Evolutionary conservation across 306 rosid species (phyloP).

Genomic region (Abrus precatorius): DNA sequence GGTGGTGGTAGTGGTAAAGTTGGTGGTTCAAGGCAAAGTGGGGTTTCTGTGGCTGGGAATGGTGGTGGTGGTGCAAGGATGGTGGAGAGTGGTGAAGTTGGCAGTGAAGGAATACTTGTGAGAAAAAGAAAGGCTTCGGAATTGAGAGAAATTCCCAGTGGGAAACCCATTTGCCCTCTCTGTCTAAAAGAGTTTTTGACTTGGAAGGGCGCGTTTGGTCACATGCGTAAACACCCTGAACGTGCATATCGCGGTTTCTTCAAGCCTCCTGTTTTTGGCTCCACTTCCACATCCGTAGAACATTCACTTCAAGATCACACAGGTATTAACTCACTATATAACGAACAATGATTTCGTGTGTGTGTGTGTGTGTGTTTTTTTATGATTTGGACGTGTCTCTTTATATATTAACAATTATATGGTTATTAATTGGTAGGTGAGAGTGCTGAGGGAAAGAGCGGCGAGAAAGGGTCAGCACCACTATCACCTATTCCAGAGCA

Average conservation of each 20-base stretch:
- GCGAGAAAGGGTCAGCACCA: background rate
- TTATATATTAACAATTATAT: background rate
- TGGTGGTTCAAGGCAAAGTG: background rate
- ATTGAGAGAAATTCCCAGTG: constrained; percentile 38
- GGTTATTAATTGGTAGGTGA: constrained; percentile 14
- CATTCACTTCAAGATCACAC: background rate
- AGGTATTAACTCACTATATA: too few species aligned
- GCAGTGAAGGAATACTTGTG: background rate
- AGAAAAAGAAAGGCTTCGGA: constrained; percentile 33
- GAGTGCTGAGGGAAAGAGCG: background rate
- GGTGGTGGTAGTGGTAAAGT: background rate
- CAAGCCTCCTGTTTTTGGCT: constrained; percentile 41
- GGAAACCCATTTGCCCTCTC: constrained; percentile 45
- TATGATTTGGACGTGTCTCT: background rate
- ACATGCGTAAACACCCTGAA: constrained; percentile 54
- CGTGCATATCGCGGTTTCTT: constrained; percentile 50
- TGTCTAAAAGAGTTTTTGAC: constrained; percentile 37
- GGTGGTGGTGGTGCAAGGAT: background rate
- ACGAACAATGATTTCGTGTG: too few species aligned
- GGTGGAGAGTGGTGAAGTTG: background rate
- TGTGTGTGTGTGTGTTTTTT: background rate
- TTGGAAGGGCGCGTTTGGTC: constrained; percentile 59
- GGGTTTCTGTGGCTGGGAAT: background rate
- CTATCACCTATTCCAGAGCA: background rate
- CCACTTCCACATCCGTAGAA: background rate